Evolutionary conservation across 306 rosid species (phyloP).

Genomic region (Dryas octopetala): DNA sequence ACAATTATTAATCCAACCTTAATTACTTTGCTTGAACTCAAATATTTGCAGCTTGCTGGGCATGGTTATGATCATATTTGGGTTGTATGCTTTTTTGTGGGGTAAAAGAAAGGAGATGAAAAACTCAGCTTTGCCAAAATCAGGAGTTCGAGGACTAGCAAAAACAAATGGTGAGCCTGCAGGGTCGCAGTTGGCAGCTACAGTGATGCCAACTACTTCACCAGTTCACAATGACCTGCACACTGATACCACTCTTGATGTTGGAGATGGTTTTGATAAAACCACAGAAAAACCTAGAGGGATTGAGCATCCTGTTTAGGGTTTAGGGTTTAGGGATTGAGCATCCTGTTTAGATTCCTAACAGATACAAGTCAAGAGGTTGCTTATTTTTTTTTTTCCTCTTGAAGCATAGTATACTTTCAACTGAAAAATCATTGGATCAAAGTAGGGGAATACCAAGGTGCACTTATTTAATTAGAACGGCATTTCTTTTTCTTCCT

Average conservation of each 20-base stretch:
- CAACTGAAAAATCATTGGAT: too few relatives aligned
- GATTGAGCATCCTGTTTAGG: neutral
- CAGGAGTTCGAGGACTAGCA: slow-evolving; percentile 17
- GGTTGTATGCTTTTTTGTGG: slow-evolving; percentile 63
- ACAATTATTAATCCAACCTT: neutral
- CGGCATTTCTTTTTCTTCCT: too few relatives aligned
- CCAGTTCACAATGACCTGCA: neutral
- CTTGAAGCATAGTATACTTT: too few relatives aligned
- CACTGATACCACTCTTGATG: neutral
- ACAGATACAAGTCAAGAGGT: too few relatives aligned
- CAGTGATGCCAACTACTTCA: slow-evolving; percentile 35
- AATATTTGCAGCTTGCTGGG: slow-evolving; percentile 52
- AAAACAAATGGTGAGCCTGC: slow-evolving; percentile 14
- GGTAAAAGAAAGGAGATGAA: slow-evolving; percentile 44
- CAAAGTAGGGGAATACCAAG: too few relatives aligned
- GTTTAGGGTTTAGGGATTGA: neutral
- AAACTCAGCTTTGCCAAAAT: neutral
- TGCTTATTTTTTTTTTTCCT: too few relatives aligned
- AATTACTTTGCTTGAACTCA: neutral
- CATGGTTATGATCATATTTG: slow-evolving; percentile 47
- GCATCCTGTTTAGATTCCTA: too few relatives aligned
- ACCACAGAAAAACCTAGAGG: neutral
- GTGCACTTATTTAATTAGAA: too few relatives aligned
- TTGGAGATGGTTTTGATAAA: neutral
- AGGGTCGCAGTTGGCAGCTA: slow-evolving; percentile 22